Evolutionary conservation across 192 early-diverging fungal genomes (phyloP), one percentile per base, ranked within the genome.

Genomic region (Coemansia sp.): DNA sequence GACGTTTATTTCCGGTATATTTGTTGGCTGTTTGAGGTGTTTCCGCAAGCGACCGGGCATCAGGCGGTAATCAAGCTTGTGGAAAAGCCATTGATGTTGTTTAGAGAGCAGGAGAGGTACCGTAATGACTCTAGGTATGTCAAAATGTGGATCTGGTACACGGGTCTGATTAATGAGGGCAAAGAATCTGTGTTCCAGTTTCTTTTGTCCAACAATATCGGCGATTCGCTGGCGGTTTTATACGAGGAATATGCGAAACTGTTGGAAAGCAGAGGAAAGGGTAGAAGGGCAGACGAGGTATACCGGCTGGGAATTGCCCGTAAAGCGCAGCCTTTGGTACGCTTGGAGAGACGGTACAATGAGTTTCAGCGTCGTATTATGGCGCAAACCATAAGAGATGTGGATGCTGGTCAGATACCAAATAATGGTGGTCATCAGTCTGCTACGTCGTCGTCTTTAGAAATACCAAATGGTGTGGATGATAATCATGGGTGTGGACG

Each of bases 201-300:
- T 61, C 82, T 96, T 59, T 51, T 83, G 30, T 61, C 78, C 20
- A 93, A 94, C 59, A 73, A 78, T 14, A 94, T 96, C 58, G 94
- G 92, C 0, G 61, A 72, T 16, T 74, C 81, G 36, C 68, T 87
- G 28, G 82, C 91, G 0, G 48, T 86, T n/a, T 87, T 83, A 45
- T 96, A 95, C 63, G 87, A 90, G 59, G 91, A 93, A 60, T 92
- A 93, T 63, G 91, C 88, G 0, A 72, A 67, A 11, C 65, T 84
- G 5, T 59, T 92, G 48, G 91, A 94, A 68, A 40, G 63, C 0
- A 38, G 48, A 8, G 72, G 77, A 11, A 83, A 82, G 67, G 74
- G 59, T 17, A 20, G 76, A 71, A 74, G 66, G 51, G 91, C 91
- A 0, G 84, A 87, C 25, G 87, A 91, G 30, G 74, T 91, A 1